phyloP scores from a whole-genome alignment of 805 yeast species.

The Lachancea meyersii region DNA sequence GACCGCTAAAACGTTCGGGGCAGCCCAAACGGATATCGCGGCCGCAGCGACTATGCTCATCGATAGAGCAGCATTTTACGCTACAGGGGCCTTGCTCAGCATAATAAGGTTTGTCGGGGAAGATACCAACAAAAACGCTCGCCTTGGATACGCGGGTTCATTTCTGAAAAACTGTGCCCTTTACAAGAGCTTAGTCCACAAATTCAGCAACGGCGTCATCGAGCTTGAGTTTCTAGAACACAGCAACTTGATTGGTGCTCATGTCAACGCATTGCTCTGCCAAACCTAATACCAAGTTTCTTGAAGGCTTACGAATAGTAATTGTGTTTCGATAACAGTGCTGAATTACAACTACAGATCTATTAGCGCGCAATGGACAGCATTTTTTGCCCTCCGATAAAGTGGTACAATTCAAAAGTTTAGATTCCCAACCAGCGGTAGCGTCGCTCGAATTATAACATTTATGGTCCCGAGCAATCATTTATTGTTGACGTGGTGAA shows the following conservation, averaged over 20 bases:
- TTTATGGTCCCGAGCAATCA: neutral
- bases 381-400: too few species aligned
- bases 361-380: too few species aligned
- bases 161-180: conserved; percentile 18
- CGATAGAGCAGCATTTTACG: conserved; percentile 23
- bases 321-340: too few species aligned
- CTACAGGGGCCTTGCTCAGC: conserved; percentile 19
- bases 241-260: conserved; percentile 28
- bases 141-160: conserved; percentile 28
- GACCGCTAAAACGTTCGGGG: neutral
- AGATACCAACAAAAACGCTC: conserved; percentile 7
- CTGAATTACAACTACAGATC: too few species aligned
- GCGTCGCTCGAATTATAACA: neutral
- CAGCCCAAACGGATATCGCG: conserved; percentile 2
- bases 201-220: conserved; percentile 13
- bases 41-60: conserved; percentile 16
- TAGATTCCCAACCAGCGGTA: conserved; percentile 1
- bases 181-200: conserved; percentile 16
- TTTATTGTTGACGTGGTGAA: neutral
- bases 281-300: too few species aligned
- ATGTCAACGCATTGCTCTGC: conserved; percentile 5
- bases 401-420: neutral
- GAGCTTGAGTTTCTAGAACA: conserved; percentile 18
- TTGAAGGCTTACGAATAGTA: too few species aligned
- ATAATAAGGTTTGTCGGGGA: conserved; percentile 8